Evolutionary conservation across 2,329 filamentous ascomycete species (phyloP).

Genomic region (Aspergillus sojae): DNA sequence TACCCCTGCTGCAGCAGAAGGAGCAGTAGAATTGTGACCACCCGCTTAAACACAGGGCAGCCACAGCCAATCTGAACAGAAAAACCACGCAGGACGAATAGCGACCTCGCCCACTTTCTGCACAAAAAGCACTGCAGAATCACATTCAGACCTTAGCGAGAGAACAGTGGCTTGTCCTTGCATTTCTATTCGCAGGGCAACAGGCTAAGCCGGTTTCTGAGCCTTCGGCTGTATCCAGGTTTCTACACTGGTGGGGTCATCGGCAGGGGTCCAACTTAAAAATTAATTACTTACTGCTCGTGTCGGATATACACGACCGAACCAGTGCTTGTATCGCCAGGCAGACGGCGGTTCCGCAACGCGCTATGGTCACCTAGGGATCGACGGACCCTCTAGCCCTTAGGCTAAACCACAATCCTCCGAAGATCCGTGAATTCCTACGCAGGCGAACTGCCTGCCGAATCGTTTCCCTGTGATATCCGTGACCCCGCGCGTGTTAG

Average conservation of each 20-base stretch:
- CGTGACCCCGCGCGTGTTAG: not conserved
- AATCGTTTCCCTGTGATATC: not conserved
- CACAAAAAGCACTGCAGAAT: slow-evolving; percentile 1
- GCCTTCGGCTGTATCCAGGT: not conserved
- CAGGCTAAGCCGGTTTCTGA: slow-evolving; percentile 5
- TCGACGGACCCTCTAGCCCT: not conserved
- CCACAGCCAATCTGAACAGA: not conserved
- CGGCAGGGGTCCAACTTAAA: slow-evolving; percentile 13
- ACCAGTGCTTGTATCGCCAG: not conserved
- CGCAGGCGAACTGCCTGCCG: not conserved
- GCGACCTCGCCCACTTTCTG: not conserved
- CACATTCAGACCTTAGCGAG: slow-evolving; percentile 2
- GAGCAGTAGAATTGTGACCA: not conserved
- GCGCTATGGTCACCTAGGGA: slow-evolving; percentile 1
- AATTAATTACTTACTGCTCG: not conserved
- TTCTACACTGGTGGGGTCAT: slow-evolving; percentile 5
- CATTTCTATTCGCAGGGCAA: slow-evolving; percentile 7
- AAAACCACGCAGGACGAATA: not conserved
- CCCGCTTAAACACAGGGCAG: not conserved
- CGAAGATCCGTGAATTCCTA: not conserved
- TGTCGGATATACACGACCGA: not conserved
- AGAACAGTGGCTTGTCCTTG: not conserved
- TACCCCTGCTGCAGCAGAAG: not conserved
- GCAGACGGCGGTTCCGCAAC: not conserved
- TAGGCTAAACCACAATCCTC: not conserved